Conservation (phyloP, 441 rosid species). For the Populus tomentosa region DNA sequence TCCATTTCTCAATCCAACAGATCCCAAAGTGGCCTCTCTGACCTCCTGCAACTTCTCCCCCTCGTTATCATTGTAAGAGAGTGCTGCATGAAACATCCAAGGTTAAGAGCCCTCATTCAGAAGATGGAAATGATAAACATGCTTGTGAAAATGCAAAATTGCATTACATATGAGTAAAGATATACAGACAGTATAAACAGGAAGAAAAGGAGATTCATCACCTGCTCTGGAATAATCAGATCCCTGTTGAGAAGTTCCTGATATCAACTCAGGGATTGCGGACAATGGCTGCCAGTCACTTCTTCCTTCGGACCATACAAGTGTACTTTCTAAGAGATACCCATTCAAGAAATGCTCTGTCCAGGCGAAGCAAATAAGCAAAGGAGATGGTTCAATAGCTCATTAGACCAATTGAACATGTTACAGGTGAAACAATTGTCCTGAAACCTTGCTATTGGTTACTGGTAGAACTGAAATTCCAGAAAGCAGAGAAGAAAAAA, state of each 20-base stretch:
- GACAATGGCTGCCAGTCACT: constrained; percentile 79
- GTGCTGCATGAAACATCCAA: constrained; percentile 28
- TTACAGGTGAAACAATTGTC: constrained; percentile 34
- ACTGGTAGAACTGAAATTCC: constrained; percentile 26
- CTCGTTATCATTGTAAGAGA: constrained; percentile 16
- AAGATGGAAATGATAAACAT: background rate
- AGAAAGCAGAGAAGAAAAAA: constrained; percentile 13
- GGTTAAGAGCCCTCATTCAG: constrained; percentile 6
- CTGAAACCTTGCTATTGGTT: constrained; percentile 33
- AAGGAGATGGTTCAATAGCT: constrained; percentile 45
- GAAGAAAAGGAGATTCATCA: constrained; percentile 16
- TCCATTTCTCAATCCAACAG: constrained; percentile 18
- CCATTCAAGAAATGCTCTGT: constrained; percentile 85
- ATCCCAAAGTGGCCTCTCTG: constrained; percentile 16
- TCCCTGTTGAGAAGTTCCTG: constrained; percentile 40
- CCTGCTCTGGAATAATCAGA: constrained; percentile 33
- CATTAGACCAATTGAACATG: constrained; percentile 41
- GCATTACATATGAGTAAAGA: background rate
- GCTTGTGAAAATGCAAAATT: background rate
- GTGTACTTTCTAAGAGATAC: constrained; percentile 56
- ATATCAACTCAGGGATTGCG: constrained; percentile 54
- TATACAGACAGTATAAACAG: background rate
- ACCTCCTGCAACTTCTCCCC: constrained; percentile 14
- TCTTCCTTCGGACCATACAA: constrained; percentile 87
- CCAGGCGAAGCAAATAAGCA: constrained; percentile 50